Evolutionary conservation across 2,329 filamentous ascomycete genomes (phyloP).

Genomic region (Dothideomycetes sp.): DNA sequence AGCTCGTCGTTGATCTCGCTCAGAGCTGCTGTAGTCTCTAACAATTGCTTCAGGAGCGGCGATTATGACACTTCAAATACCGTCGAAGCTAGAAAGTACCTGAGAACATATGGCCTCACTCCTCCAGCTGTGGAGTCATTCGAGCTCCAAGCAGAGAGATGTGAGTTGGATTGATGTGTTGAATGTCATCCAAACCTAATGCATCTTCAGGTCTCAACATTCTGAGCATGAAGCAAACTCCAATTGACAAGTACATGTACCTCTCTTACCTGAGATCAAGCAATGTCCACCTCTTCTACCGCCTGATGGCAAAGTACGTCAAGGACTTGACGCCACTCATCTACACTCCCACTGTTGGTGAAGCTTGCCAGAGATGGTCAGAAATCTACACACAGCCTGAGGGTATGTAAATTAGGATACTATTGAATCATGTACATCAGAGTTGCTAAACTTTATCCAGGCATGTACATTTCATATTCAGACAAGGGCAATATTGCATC

Average conservation of each 20-base stretch:
- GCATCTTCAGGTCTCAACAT: slow-evolving; percentile 60
- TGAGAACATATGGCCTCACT: slow-evolving; percentile 41
- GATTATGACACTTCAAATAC: slow-evolving; percentile 41
- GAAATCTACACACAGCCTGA: slow-evolving; percentile 92
- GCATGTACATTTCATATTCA: slow-evolving; percentile 88
- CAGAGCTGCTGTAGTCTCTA: slow-evolving; percentile 9
- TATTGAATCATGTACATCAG: slow-evolving; percentile 15
- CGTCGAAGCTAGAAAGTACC: slow-evolving; percentile 37
- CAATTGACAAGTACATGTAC: slow-evolving; percentile 76
- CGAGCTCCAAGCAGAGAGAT: slow-evolving; percentile 39
- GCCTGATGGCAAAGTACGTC: slow-evolving; percentile 65
- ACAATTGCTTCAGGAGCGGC: slow-evolving; percentile 22
- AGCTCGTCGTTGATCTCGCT: not conserved
- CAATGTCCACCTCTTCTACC: slow-evolving; percentile 75
- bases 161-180: slow-evolving; percentile 23
- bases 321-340: slow-evolving; percentile 72
- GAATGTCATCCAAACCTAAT: slow-evolving; percentile 18
- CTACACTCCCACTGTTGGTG: slow-evolving; percentile 85
- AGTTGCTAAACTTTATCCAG: slow-evolving; percentile 19
- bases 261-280: slow-evolving; percentile 63
- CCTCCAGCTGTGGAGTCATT: slow-evolving; percentile 40
- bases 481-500: slow-evolving; percentile 83
- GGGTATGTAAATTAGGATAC: slow-evolving; percentile 46
- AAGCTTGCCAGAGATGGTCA: slow-evolving; percentile 93
- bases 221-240: slow-evolving; percentile 56